Evolutionary conservation across 116 monocot species (phyloP), one percentile per base, ranked within the genome.

Genomic region (Cymodocea nodosa): DNA sequence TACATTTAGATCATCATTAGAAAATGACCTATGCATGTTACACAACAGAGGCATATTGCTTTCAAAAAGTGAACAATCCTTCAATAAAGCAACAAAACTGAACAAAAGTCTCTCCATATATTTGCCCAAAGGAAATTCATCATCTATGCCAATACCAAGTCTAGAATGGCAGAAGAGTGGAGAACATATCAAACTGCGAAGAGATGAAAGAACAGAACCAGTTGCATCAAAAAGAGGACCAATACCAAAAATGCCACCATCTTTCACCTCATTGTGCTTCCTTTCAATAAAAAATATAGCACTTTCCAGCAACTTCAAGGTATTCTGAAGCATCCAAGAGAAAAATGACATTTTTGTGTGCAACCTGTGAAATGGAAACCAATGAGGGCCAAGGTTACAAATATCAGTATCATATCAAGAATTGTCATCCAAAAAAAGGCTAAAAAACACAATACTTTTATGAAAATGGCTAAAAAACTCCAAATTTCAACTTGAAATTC

Each of bases 81-180:
- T 30, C 69, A 79, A 84, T 13, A 86, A 74, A 52, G 80, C 63
- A 64, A 66, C 60, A 54, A 94, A 73, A 74, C 69, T 70, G 3
- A 69, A 57, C 60, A 94, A 64, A 72, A 90, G 80, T 44, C 73
- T 76, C 65, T 94, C 85, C 62, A 80, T 68, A 19, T 67, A 77
- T 40, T 63, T 69, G 16, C 52, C 50, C 15, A 66, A 50, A 57
- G 66, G 68, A 35, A 65, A 68, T 19, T 77, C 73, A 7, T 35
- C 52, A 50, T 72, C 56, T 51, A 64, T 56, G 48, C 3, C 6
- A 49, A 40, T 73, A 65, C 60, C 51, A 52, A 74, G 66, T 44
- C 68, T 67, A 34, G 39, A 60, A 48, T 70, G 44, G 34, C 15
- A 24, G 69, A 94, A 85, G 60, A 94, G 57, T 64, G 87, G 87